phyloP scores from a whole-genome alignment of 805 yeast species.

The Ogataea trehaloabstinens region DNA sequence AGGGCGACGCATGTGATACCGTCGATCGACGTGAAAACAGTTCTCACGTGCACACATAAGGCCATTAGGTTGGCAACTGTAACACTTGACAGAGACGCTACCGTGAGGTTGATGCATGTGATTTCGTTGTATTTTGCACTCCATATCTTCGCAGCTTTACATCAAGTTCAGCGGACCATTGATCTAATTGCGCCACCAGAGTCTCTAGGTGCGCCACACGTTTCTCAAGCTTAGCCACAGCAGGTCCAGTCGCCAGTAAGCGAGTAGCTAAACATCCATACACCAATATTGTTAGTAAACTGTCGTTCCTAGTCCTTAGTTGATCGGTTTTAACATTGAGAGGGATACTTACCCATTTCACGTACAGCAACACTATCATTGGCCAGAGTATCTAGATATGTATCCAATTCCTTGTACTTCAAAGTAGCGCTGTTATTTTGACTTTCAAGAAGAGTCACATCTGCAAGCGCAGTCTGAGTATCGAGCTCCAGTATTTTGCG shows the following conservation, averaged over 20 bases:
- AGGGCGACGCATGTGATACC: constrained; percentile 2
- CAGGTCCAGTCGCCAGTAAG: constrained; percentile 6
- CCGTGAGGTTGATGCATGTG: constrained; percentile 4
- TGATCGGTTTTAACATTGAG: too few relatives aligned
- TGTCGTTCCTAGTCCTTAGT: too few relatives aligned
- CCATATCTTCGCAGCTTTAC: constrained; percentile 32
- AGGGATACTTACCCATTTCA: constrained; percentile 8
- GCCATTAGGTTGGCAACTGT: too few relatives aligned
- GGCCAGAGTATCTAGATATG: constrained; percentile 30
- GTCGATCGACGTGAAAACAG: constrained; percentile 6
- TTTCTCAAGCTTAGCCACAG: constrained; percentile 32
- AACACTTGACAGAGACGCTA: too few relatives aligned
- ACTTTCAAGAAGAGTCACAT: constrained; percentile 50
- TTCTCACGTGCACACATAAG: constrained; percentile 1
- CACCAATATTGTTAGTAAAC: background rate
- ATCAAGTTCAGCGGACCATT: constrained; percentile 57
- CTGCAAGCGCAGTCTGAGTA: constrained; percentile 33
- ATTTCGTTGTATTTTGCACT: background rate
- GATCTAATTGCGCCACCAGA: constrained; percentile 56
- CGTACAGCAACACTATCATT: constrained; percentile 14
- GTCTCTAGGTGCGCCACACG: constrained; percentile 41
- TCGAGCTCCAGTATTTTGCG: constrained; percentile 33
- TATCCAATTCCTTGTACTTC: constrained; percentile 47
- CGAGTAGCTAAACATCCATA: constrained; percentile 2
- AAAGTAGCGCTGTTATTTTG: constrained; percentile 58